Base-by-base conservation (phyloP, 805 yeast species). In the Wickerhamomyces alni region DNA sequence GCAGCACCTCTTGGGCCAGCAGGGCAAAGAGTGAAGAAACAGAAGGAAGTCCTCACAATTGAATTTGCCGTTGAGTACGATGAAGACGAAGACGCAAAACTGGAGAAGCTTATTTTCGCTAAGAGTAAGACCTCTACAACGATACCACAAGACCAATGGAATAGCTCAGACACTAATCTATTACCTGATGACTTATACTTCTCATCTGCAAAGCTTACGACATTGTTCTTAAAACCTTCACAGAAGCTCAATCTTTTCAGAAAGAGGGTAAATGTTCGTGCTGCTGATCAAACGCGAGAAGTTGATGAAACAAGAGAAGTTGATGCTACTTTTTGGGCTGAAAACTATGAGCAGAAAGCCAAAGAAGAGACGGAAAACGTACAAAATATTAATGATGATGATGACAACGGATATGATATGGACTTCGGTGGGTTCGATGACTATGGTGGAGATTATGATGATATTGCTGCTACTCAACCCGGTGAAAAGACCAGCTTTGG, bases 181-280 rank as follows among this genome's bases (percentile, higher is more conserved):
- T 62, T 87, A 8, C 95, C 95, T 0, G 81, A 78, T 47, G 95
- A 87, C 57, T 67, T 75, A 45, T 80, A 74, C 45, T 87, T 84
- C 59, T 74, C 82, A 6, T 79, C 95, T 0, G 75, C 75, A 36
- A 72, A 77, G 41, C 69, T 91, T 40, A 74, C 84, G 8, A 73
- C 72, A 41, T 65, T 87, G 26, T 85, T 85, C 54, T 62, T 81
- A 34, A 85, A 84, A 55, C 94, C 95, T 3, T 55, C 56, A 11
- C 67, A 67, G 38, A 58, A 67, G 30, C 64, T 74, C 54, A 55
- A 63, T 39, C 46, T 67, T 17, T 50, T 57, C 44, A 46, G 47
- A 47, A 37, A 54, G 31, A 45, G 28, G 22, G 28, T 37, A 10
- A 37, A 41, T 12, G 32, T 31, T 17, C 33, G 32, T 17, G 2